phyloP scores from a whole-genome alignment of 2,329 filamentous ascomycete genomes.

The Didymella segeticola region DNA sequence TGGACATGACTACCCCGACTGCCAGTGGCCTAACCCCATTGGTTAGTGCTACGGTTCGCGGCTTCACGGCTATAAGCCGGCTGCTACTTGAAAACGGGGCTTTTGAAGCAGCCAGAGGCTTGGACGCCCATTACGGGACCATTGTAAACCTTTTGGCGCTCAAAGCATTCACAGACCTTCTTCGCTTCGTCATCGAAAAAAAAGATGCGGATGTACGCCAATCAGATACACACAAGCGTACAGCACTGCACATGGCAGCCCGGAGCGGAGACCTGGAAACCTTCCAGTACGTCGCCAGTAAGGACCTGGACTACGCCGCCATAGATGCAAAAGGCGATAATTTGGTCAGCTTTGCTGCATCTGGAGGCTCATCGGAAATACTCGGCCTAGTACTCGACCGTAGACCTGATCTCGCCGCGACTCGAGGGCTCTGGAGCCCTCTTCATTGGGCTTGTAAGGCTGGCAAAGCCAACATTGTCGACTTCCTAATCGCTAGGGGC shows the following conservation, averaged over 20 bases:
- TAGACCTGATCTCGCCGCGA: not conserved
- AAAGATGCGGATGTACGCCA: not conserved
- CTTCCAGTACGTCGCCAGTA: not conserved
- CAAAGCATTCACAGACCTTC: slow-evolving; percentile 5
- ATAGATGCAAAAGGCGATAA: slow-evolving; percentile 9
- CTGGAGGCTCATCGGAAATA: slow-evolving; percentile 12
- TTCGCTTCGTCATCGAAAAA: slow-evolving; percentile 3
- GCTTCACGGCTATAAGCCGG: not conserved
- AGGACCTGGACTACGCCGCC: not conserved
- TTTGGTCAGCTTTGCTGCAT: slow-evolving; percentile 9
- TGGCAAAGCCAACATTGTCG: slow-evolving; percentile 5
- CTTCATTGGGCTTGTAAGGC: slow-evolving; percentile 4
- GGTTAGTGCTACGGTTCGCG: no score
- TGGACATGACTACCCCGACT: no score
- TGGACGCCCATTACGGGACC: not conserved
- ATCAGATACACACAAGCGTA: slow-evolving; percentile 4
- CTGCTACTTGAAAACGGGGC: not conserved
- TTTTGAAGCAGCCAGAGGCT: not conserved
- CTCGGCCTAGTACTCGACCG: not conserved
- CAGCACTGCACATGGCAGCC: slow-evolving; percentile 1
- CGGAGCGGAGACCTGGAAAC: slow-evolving; percentile 1
- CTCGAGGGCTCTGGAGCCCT: not conserved
- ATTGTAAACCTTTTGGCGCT: slow-evolving; percentile 1
- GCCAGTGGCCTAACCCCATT: no score
- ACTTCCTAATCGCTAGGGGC: slow-evolving; percentile 8